Evolutionary conservation across 345 rosid genomes (phyloP), one percentile per base, ranked within the genome.

Genomic region (Salix purpurea): DNA sequence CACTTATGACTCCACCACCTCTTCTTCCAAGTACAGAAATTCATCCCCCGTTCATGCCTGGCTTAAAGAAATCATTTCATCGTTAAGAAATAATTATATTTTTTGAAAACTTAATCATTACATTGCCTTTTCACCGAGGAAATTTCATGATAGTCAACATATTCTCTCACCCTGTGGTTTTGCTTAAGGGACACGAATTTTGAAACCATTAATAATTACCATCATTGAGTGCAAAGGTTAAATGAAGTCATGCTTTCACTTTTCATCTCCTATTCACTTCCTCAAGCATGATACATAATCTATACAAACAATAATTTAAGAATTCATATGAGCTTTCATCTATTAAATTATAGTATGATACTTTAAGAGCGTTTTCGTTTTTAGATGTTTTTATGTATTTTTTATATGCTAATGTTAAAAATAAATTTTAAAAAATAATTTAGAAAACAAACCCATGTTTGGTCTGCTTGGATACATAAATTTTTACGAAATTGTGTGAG

Each of bases 161-260:
- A 58, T 58, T 58, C 62, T 58, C 62, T 8, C 62, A 56, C 4
- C 24, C 62, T 58, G 15, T 50, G 74, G 58, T 71, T n/a, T 54
- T 32, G 67, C 69, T 65, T 74, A 26, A 65, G 48, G 77, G 64
- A 34, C 77, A 44, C 62, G 70, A 65, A 48, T 65, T 48, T 46
- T 65, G 54, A 44, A 65, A 32, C 64, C 52, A 34, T 7, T 30
- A n/a, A 69, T 65, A 65, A 65, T 74, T 74, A 46, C 21, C 39
- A 32, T 65, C 48, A 65, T 65, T 46, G 34, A 44, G 32, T 42
- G 14, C 75, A 30, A 32, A 64, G 42, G 66, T 46, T 36, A 11
- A 74, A 74, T 24, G 30, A 62, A 42, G 76, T 39, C 65, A 42
- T 64, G 58, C 8, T n/a, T 26, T 64, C 76, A 34, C 70, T 74